These are phyloP conservation scores for Fonsecaea pugnacius DNA, from an alignment of 2,329 filamentous ascomycete species.

Conservation along the genomic window DNA sequence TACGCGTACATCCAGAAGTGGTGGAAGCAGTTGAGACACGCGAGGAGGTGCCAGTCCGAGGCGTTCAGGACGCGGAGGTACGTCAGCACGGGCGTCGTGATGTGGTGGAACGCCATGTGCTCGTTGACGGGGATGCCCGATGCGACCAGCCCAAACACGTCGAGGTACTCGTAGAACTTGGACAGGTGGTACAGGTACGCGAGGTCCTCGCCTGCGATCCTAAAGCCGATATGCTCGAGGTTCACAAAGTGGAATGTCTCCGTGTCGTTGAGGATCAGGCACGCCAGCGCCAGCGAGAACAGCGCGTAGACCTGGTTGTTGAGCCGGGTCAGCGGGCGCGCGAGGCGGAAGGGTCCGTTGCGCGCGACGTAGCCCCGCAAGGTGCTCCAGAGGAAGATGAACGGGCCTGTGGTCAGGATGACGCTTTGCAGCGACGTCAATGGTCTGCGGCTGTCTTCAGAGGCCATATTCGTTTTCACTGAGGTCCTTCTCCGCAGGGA, in stretches of 20 bases:
- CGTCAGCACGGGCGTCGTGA: slow-evolving; percentile 42
- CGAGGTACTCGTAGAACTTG: slow-evolving; percentile 43
- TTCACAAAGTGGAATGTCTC: slow-evolving; percentile 18
- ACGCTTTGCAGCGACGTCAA: slow-evolving; percentile 30
- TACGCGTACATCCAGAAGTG: slow-evolving; percentile 43
- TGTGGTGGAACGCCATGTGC: slow-evolving; percentile 42
- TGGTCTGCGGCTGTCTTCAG: slow-evolving; percentile 11
- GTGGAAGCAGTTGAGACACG: slow-evolving; percentile 39
- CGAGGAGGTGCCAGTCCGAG: slow-evolving; percentile 40
- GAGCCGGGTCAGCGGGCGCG: slow-evolving; percentile 22
- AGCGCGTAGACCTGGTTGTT: slow-evolving; percentile 33
- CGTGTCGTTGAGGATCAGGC: slow-evolving; percentile 22
- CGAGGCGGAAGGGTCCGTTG: slow-evolving; percentile 24
- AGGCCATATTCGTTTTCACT: background rate
- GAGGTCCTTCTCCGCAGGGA: background rate
- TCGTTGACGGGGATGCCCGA: slow-evolving; percentile 37
- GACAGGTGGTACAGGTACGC: slow-evolving; percentile 39
- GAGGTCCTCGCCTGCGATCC: too few relatives aligned
- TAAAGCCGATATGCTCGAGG: slow-evolving; percentile 3
- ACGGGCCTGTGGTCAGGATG: slow-evolving; percentile 27
- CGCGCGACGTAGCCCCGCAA: slow-evolving; percentile 28
- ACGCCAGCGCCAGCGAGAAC: slow-evolving; percentile 29
- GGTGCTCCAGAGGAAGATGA: slow-evolving; percentile 30
- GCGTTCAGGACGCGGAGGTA: slow-evolving; percentile 37
- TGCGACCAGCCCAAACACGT: slow-evolving; percentile 42